A percentile compares a stretch with the other conserved stretches of the same genome.
Conservation (phyloP, 208 protist genomes). For the Trypanosoma theileri region DNA sequence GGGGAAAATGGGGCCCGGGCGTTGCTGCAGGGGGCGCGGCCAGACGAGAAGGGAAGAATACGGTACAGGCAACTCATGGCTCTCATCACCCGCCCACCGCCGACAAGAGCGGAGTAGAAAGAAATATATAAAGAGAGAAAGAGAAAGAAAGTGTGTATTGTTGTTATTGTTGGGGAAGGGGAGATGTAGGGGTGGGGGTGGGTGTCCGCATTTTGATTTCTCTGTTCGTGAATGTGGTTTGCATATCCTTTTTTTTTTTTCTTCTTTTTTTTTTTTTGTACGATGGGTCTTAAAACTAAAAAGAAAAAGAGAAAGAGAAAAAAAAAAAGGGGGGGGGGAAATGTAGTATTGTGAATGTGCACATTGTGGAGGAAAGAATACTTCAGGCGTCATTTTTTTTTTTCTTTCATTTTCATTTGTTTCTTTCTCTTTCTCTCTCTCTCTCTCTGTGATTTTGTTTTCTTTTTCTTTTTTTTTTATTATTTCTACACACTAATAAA, state of each 20-base stretch:
- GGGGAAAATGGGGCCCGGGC: conserved; percentile 49
- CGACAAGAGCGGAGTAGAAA: not conserved
- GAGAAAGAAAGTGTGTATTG: not conserved
- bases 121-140: not conserved
- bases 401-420: not conserved
- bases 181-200: too few species aligned
- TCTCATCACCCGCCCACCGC: conserved; percentile 56
- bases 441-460: not conserved
- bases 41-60: conserved; percentile 74
- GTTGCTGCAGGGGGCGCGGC: conserved; percentile 61
- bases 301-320: too few species aligned
- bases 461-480: not conserved
- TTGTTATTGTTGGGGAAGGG: too few species aligned
- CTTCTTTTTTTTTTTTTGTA: conserved; percentile 3
- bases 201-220: too few species aligned
- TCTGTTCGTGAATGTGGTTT: too few species aligned
- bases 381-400: not conserved
- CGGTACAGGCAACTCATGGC: conserved; percentile 69
- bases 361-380: not conserved
- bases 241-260: not conserved
- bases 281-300: too few species aligned
- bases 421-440: too few species aligned
- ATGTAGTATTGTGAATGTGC: too few species aligned
- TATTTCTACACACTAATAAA: not conserved
- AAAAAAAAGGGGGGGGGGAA: too few species aligned